These are phyloP conservation scores for Nannizziopsis barbatae DNA, from an alignment of 2,329 filamentous ascomycete species.

Conservation along the genomic window DNA sequence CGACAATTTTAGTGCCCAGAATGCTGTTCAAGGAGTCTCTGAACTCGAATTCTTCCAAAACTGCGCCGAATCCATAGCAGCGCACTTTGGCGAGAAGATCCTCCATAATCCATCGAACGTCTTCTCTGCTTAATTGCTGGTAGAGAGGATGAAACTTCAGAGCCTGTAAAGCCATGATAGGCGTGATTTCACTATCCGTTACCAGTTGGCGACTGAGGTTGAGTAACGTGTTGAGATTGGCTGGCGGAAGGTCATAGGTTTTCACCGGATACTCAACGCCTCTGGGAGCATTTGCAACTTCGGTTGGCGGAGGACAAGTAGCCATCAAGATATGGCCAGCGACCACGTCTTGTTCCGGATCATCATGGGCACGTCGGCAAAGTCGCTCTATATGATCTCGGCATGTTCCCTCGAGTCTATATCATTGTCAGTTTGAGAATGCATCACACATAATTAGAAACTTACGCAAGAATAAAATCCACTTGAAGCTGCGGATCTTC, in stretches of 20 bases:
- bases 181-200: slow-evolving; percentile 73
- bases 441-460: not conserved
- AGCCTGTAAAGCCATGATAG: slow-evolving; percentile 87
- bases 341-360: slow-evolving; percentile 52
- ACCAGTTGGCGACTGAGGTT: slow-evolving; percentile 74
- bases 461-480: slow-evolving; percentile 40
- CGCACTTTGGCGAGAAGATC: slow-evolving; percentile 70
- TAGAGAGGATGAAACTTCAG: slow-evolving; percentile 63
- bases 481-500: slow-evolving; percentile 37
- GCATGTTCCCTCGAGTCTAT: slow-evolving; percentile 67
- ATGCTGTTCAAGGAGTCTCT: slow-evolving; percentile 64
- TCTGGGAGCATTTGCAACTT: slow-evolving; percentile 44
- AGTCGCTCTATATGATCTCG: slow-evolving; percentile 82
- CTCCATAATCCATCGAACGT: slow-evolving; percentile 60
- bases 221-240: slow-evolving; percentile 67
- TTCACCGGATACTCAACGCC: slow-evolving; percentile 52
- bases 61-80: slow-evolving; percentile 75
- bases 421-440: slow-evolving; percentile 6
- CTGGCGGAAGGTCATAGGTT: slow-evolving; percentile 68
- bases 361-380: slow-evolving; percentile 40
- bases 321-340: slow-evolving; percentile 93
- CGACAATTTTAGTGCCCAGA: slow-evolving; percentile 45
- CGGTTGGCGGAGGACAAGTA: slow-evolving; percentile 64
- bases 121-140: slow-evolving; percentile 51
- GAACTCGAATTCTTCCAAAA: slow-evolving; percentile 56